Evolutionary conservation across 2,329 filamentous ascomycete species (phyloP).

Genomic region (Venturia effusa): DNA sequence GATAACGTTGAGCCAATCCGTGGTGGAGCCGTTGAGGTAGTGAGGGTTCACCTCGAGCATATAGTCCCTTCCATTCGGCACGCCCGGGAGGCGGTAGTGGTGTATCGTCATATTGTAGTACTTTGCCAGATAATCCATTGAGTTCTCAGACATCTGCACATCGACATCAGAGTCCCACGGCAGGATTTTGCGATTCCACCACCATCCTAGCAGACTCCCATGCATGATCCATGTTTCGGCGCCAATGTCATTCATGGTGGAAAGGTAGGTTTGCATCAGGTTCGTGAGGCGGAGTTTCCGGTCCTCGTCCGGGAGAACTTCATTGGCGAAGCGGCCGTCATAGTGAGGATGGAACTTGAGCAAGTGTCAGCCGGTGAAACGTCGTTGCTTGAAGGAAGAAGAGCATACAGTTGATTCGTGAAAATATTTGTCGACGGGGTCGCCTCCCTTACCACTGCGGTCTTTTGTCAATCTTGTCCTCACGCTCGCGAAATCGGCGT

Average conservation of each 20-base stretch:
- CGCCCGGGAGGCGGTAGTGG: constrained; percentile 28
- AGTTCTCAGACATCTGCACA: constrained; percentile 45
- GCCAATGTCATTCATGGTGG: constrained; percentile 45
- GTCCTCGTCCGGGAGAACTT: constrained; percentile 34
- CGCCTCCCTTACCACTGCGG: constrained; percentile 27
- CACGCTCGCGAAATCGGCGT: constrained; percentile 34
- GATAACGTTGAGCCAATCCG: constrained; percentile 44
- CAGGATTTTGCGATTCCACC: constrained; percentile 51
- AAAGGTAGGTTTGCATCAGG: constrained; percentile 45
- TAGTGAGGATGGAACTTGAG: constrained; percentile 42
- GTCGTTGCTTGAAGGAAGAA: background rate
- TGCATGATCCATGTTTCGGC: constrained; percentile 55
- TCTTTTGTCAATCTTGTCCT: constrained; percentile 28
- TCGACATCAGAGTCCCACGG: constrained; percentile 54
- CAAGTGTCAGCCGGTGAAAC: constrained; percentile 5
- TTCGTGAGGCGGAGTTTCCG: constrained; percentile 37
- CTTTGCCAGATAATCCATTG: constrained; percentile 43
- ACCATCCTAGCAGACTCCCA: constrained; percentile 50
- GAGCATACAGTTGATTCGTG: constrained; percentile 34
- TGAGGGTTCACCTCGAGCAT: constrained; percentile 50
- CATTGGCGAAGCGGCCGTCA: constrained; percentile 44
- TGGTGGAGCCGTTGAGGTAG: constrained; percentile 33
- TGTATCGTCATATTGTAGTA: constrained; percentile 55
- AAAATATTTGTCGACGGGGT: constrained; percentile 40
- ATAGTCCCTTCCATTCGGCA: constrained; percentile 29